Percentiles rank a stretch among this genome's conserved stretches.
phyloP scores from a whole-genome alignment of 768 basidiomycete species.

The Lyophyllum atratum region DNA sequence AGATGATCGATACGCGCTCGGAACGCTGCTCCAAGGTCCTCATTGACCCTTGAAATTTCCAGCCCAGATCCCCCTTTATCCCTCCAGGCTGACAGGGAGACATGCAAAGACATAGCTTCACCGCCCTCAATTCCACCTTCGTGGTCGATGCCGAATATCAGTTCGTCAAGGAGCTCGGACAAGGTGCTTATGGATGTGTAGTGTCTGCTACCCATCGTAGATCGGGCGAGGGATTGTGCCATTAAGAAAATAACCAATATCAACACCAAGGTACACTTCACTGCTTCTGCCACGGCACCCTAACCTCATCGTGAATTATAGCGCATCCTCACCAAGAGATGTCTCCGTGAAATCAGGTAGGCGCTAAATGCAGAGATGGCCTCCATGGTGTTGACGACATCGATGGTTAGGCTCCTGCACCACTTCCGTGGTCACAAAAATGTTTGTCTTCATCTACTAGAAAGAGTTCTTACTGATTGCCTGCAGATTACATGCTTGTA shows the following conservation, averaged over 20 bases:
- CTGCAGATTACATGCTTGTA: constrained; percentile 91
- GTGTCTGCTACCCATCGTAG: constrained; percentile 82
- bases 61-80: not conserved
- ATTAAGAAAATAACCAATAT: constrained; percentile 98
- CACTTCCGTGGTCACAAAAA: constrained; percentile 99
- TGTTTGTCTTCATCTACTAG: constrained; percentile 44
- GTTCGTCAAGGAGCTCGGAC: constrained; percentile 96
- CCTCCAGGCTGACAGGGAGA: constrained; percentile 18
- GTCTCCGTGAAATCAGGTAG: constrained; percentile 91
- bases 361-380: constrained; percentile 20
- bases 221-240: constrained; percentile 86
- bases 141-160: constrained; percentile 88
- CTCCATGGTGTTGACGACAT: constrained; percentile 5
- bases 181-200: constrained; percentile 94
- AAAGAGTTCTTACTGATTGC: constrained; percentile 12
- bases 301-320: constrained; percentile 28
- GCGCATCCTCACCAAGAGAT: constrained; percentile 96
- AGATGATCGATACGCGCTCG: constrained; percentile 17
- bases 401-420: constrained; percentile 70
- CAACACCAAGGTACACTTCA: constrained; percentile 68
- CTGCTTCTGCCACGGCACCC: not conserved
- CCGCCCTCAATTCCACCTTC: constrained; percentile 83
- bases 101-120: constrained; percentile 80
- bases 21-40: not conserved
- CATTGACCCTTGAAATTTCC: constrained; percentile 6